Conservation (phyloP, 257 asterid species). For the Eustoma russellianum region DNA sequence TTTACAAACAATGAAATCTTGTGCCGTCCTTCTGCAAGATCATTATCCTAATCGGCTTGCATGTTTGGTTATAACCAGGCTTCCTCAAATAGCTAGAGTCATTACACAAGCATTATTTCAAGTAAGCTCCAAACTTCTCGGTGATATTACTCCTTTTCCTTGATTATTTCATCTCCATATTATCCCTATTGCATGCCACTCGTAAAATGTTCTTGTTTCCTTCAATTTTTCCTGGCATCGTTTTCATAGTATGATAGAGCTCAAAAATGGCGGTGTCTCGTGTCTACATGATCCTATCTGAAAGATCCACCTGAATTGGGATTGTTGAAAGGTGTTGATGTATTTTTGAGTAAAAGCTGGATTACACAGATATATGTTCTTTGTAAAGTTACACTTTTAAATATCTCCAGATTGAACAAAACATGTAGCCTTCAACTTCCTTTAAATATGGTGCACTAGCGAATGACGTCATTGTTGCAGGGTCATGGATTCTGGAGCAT, state of each 20-base stretch:
- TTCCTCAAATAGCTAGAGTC: slow-evolving; percentile 34
- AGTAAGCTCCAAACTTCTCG: slow-evolving; percentile 12
- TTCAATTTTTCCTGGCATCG: not conserved
- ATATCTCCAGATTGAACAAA: no score
- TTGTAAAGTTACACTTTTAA: no score
- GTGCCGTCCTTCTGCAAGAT: slow-evolving; percentile 40
- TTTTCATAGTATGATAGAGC: not conserved
- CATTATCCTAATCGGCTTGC: slow-evolving; percentile 39
- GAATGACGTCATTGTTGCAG: no score
- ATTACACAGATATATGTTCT: no score
- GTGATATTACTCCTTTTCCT: not conserved
- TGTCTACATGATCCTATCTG: no score
- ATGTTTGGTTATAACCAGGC: slow-evolving; percentile 27
- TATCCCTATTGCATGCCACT: not conserved
- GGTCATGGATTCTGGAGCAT: no score
- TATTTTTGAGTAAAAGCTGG: no score
- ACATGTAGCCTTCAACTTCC: no score
- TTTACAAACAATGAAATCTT: slow-evolving; percentile 35
- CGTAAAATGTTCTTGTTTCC: not conserved
- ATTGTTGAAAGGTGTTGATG: no score
- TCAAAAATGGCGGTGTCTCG: no score
- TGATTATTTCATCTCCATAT: not conserved
- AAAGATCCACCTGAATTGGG: no score
- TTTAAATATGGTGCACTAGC: no score
- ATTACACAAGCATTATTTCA: slow-evolving; percentile 31